A percentile compares a stretch with the other conserved stretches of the same genome.
These are phyloP conservation scores for Xylaria arbuscula DNA, from an alignment of 2,329 filamentous ascomycete genomes.

Conservation along the genomic window DNA sequence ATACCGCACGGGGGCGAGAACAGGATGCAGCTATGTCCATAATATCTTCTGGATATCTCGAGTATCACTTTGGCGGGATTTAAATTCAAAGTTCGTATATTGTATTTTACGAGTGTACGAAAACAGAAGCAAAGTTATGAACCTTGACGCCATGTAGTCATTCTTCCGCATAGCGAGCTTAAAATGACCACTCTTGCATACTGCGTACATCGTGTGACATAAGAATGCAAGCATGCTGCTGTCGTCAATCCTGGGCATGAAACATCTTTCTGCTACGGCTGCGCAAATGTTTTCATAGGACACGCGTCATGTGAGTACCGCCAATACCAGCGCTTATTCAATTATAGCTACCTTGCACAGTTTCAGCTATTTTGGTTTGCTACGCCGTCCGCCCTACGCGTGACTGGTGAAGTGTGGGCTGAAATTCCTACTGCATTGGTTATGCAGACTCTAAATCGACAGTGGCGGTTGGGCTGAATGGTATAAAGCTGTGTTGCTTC, in stretches of 20 bases:
- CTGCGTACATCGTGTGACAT: not conserved
- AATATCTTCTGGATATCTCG: too few relatives aligned
- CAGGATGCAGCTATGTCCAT: not conserved
- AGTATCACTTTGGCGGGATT: not conserved
- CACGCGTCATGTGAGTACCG: constrained; percentile 8
- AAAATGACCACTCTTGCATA: not conserved
- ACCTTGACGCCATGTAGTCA: not conserved
- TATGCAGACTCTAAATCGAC: not conserved
- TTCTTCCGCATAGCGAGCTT: not conserved
- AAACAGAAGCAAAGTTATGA: not conserved
- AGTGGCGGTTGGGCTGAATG: not conserved
- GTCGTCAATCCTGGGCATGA: constrained; percentile 21
- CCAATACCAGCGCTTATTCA: not conserved
- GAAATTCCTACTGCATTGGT: not conserved
- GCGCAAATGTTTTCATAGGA: constrained; percentile 22
- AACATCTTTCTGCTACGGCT: constrained; percentile 15
- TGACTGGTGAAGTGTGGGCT: not conserved
- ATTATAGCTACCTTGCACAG: not conserved
- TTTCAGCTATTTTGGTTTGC: constrained; percentile 1
- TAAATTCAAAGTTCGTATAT: not conserved
- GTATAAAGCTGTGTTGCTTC: not conserved
- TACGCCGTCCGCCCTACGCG: not conserved
- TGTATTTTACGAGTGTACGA: not conserved
- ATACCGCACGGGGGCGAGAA: not conserved
- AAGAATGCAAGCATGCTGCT: not conserved